A percentile compares a stretch with the other conserved stretches of the same genome.
These are phyloP conservation scores for Suillus discolor DNA, from an alignment of 768 basidiomycete genomes.

Conservation along the genomic window DNA sequence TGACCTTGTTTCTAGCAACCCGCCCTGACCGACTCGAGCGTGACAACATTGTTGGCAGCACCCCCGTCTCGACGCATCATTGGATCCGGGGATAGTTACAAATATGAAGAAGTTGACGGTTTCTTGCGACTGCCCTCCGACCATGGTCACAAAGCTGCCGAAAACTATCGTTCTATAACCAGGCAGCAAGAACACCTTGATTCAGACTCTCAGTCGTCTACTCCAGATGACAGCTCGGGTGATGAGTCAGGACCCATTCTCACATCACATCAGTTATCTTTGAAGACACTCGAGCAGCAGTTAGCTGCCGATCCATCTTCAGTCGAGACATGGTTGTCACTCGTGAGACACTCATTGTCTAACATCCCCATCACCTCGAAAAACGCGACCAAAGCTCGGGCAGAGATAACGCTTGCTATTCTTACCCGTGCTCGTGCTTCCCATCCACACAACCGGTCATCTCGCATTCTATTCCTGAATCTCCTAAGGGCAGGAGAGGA, in stretches of 20 bases:
- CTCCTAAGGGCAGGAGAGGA: slow-evolving; percentile 77
- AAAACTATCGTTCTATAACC: slow-evolving; percentile 56
- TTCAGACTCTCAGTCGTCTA: slow-evolving; percentile 38
- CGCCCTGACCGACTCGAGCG: slow-evolving; percentile 57
- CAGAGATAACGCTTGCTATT: slow-evolving; percentile 71
- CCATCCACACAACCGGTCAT: slow-evolving; percentile 51
- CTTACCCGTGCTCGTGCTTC: slow-evolving; percentile 63
- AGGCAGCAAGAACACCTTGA: slow-evolving; percentile 29
- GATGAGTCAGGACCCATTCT: slow-evolving; percentile 36
- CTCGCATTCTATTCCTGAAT: slow-evolving; percentile 54
- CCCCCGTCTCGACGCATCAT: slow-evolving; percentile 54
- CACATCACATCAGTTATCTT: slow-evolving; percentile 58
- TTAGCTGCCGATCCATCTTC: slow-evolving; percentile 55
- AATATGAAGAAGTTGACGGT: slow-evolving; percentile 67
- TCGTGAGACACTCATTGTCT: slow-evolving; percentile 65
- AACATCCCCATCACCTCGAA: slow-evolving; percentile 64
- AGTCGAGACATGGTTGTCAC: slow-evolving; percentile 59
- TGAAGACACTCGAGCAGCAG: slow-evolving; percentile 59
- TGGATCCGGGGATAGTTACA: slow-evolving; percentile 39
- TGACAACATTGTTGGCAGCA: slow-evolving; percentile 55
- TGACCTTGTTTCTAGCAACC: slow-evolving; percentile 37
- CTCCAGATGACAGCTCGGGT: slow-evolving; percentile 37
- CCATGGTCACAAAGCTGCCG: slow-evolving; percentile 32
- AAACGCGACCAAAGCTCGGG: slow-evolving; percentile 66
- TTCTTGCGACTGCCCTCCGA: slow-evolving; percentile 60